These are phyloP conservation scores for Phytopythium oedochilum DNA, from an alignment of 352 stramenopile genomes.

Conservation along the genomic window DNA sequence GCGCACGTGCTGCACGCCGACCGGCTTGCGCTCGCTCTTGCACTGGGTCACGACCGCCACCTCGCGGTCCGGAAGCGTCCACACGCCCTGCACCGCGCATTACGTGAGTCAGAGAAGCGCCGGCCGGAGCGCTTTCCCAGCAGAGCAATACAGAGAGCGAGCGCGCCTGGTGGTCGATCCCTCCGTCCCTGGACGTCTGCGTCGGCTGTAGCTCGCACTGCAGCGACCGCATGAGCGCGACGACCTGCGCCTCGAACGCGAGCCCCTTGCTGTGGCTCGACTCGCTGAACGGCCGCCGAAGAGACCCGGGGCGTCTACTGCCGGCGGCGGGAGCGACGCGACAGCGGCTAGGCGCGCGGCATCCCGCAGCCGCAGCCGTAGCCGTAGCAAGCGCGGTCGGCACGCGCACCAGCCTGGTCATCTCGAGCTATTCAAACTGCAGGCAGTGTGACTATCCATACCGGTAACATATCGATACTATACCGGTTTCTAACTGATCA, in stretches of 20 bases:
- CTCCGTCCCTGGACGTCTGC: conserved; percentile 62
- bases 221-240: conserved; percentile 42
- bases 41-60: conserved; percentile 77
- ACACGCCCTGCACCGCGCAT: conserved; percentile 36
- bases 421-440: no score
- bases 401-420: no score
- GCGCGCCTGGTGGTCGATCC: conserved; percentile 59
- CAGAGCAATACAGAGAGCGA: no score
- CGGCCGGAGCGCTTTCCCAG: no score
- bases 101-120: no score
- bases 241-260: conserved; percentile 56
- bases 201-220: conserved; percentile 51
- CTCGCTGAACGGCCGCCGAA: background rate
- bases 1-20: conserved; percentile 60
- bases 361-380: background rate
- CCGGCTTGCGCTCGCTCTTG: conserved; percentile 72
- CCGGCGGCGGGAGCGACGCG: no score
- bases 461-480: no score
- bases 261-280: conserved; percentile 45
- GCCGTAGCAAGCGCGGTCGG: no score
- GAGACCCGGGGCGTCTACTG: no score
- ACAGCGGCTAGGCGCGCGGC: background rate
- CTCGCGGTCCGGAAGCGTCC: conserved; percentile 51
- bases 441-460: no score
- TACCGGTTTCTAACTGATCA: no score